These are phyloP conservation scores for Thielaviopsis euricoi DNA, from an alignment of 2,329 filamentous ascomycete genomes.

Conservation along the genomic window DNA sequence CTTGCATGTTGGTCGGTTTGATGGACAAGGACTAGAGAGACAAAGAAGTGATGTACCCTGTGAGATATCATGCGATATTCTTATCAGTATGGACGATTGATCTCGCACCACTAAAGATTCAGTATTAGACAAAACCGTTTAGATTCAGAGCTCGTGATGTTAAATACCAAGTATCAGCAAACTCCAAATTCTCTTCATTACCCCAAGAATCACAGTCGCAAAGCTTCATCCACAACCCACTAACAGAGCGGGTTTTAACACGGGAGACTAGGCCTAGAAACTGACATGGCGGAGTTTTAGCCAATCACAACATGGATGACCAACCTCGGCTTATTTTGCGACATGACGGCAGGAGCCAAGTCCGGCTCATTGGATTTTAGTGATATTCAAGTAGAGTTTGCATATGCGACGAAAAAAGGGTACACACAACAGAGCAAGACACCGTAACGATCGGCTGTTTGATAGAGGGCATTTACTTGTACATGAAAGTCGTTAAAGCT, in stretches of 20 bases:
- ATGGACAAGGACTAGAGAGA: background rate
- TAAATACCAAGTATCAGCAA: background rate
- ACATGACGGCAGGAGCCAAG: background rate
- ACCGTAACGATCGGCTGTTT: background rate
- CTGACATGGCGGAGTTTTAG: background rate
- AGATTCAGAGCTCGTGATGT: background rate
- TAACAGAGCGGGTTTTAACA: background rate
- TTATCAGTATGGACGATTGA: background rate
- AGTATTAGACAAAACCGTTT: background rate
- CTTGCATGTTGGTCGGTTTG: background rate
- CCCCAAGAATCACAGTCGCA: background rate
- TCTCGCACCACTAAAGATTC: background rate
- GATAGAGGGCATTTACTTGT: background rate
- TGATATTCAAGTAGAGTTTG: background rate
- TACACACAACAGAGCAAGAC: background rate
- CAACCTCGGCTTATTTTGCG: constrained; percentile 10
- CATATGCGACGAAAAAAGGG: background rate
- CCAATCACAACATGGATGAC: constrained; percentile 5
- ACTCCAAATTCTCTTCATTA: background rate
- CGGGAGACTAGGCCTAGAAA: background rate
- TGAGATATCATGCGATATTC: background rate
- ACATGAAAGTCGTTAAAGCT: too few species aligned
- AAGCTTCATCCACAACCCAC: background rate
- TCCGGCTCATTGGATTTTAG: background rate
- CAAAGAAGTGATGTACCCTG: background rate